These are phyloP conservation scores for Mycoemilia scoparia DNA, from an alignment of 192 early-diverging fungal genomes.

Conservation along the genomic window DNA sequence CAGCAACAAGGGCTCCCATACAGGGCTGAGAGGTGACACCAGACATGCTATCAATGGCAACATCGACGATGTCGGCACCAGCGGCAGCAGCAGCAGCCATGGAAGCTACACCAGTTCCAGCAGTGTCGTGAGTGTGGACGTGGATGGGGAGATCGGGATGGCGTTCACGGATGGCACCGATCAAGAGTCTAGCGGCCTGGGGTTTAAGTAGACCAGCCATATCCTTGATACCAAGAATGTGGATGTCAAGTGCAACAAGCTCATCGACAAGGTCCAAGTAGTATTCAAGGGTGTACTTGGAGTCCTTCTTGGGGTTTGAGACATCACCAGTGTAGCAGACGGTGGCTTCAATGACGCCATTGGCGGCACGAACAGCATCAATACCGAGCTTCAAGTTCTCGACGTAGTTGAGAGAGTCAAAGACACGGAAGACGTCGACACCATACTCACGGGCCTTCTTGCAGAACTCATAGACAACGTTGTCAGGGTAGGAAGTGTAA, in stretches of 20 bases:
- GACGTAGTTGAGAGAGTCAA: conserved; percentile 93
- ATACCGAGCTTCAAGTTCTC: conserved; percentile 92
- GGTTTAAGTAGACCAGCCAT: conserved; percentile 97
- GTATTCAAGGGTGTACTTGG: conserved; percentile 79
- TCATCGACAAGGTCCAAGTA: conserved; percentile 79
- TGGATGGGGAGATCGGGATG: conserved; percentile 88
- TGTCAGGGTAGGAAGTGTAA: conserved; percentile 94
- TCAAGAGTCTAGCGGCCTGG: conserved; percentile 63
- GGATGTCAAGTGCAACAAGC: conserved; percentile 77
- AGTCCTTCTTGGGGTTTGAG: conserved; percentile 51
- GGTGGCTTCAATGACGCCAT: conserved; percentile 83
- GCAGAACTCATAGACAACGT: conserved; percentile 93
- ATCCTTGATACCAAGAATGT: conserved; percentile 84
- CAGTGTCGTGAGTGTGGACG: conserved; percentile 94
- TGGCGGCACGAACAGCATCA: conserved; percentile 79
- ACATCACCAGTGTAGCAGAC: conserved; percentile 93
- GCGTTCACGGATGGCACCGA: conserved; percentile 66
- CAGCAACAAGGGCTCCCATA: conserved; percentile 85
- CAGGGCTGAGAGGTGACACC: conserved; percentile 92
- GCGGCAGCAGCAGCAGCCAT: conserved; percentile 83
- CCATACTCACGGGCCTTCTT: conserved; percentile 72
- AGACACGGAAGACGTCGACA: conserved; percentile 94
- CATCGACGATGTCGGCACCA: conserved; percentile 84
- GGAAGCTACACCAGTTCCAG: conserved; percentile 90
- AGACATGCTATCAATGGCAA: conserved; percentile 87